Conservation (phyloP, 2,329 filamentous ascomycete species). For the Fusarium sarcochroum region DNA sequence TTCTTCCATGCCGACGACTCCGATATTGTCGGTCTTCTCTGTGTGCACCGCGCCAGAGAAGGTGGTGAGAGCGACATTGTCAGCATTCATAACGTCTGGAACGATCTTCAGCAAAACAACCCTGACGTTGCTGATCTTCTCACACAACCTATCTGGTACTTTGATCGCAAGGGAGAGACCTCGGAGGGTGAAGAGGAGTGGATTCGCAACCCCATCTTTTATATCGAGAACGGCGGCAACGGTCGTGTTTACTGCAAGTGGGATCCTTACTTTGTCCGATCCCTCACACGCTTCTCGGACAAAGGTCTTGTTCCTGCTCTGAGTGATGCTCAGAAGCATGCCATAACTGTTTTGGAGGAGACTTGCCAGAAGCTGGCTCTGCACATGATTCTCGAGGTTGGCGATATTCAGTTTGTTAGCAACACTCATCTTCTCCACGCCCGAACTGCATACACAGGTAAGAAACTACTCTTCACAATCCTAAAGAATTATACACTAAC, state of each 20-base stretch:
- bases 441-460: conserved; percentile 78
- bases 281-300: conserved; percentile 80
- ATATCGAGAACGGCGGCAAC: conserved; percentile 77
- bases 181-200: conserved; percentile 81
- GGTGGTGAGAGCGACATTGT: conserved; percentile 89
- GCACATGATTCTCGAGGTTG: conserved; percentile 89
- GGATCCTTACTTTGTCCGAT: conserved; percentile 90
- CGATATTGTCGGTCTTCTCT: conserved; percentile 87
- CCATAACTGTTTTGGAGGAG: conserved; percentile 73
- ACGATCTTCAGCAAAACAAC: conserved; percentile 79
- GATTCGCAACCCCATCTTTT: conserved; percentile 80
- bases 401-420: conserved; percentile 88
- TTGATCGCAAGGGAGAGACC: conserved; percentile 90
- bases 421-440: conserved; percentile 88
- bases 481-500: neutral
- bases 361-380: conserved; percentile 80
- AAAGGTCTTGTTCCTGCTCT: conserved; percentile 80
- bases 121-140: conserved; percentile 84
- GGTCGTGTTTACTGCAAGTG: conserved; percentile 75
- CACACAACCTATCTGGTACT: conserved; percentile 88
- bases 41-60: conserved; percentile 81
- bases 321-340: conserved; percentile 76
- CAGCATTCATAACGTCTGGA: conserved; percentile 85
- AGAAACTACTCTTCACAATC: neutral
- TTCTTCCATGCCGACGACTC: conserved; percentile 79